Conservation (phyloP, 2,329 filamentous ascomycete genomes). For the Penicillium sp. region DNA sequence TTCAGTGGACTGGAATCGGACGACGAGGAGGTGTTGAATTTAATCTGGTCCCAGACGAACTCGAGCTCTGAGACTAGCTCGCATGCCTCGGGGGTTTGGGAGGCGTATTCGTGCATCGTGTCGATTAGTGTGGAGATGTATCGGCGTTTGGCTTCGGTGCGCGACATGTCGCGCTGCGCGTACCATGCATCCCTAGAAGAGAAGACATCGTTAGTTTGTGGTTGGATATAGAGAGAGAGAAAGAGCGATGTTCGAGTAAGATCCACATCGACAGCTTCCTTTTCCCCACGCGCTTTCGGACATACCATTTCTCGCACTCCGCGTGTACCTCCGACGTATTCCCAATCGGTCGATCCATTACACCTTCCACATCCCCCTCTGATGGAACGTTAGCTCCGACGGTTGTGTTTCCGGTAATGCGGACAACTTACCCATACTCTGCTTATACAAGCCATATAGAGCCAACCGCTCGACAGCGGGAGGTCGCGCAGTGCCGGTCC, state of each 20-base stretch:
- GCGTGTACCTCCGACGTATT: slow-evolving; percentile 52
- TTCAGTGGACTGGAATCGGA: slow-evolving; percentile 46
- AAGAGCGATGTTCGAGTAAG: neutral
- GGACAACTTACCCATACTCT: slow-evolving; percentile 73
- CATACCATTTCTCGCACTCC: slow-evolving; percentile 67
- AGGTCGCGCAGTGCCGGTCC: slow-evolving; percentile 85
- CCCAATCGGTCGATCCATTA: slow-evolving; percentile 77
- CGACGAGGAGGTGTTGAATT: slow-evolving; percentile 70
- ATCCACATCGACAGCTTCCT: neutral
- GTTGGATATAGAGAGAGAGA: neutral
- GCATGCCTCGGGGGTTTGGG: slow-evolving; percentile 72
- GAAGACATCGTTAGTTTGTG: neutral
- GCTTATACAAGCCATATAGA: slow-evolving; percentile 97
- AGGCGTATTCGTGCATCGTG: slow-evolving; percentile 95
- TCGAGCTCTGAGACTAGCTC: slow-evolving; percentile 94
- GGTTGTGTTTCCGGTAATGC: neutral
- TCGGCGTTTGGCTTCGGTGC: slow-evolving; percentile 88
- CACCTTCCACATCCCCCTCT: slow-evolving; percentile 92
- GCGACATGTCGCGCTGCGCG: slow-evolving; percentile 74
- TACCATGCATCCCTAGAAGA: slow-evolving; percentile 82
- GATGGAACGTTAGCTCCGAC: slow-evolving; percentile 17
- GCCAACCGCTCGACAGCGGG: slow-evolving; percentile 81
- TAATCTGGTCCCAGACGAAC: slow-evolving; percentile 98
- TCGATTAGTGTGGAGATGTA: slow-evolving; percentile 94
- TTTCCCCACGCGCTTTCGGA: neutral